phyloP scores from a whole-genome alignment of 2,329 filamentous ascomycete species.

The Penicillium olsonii region DNA sequence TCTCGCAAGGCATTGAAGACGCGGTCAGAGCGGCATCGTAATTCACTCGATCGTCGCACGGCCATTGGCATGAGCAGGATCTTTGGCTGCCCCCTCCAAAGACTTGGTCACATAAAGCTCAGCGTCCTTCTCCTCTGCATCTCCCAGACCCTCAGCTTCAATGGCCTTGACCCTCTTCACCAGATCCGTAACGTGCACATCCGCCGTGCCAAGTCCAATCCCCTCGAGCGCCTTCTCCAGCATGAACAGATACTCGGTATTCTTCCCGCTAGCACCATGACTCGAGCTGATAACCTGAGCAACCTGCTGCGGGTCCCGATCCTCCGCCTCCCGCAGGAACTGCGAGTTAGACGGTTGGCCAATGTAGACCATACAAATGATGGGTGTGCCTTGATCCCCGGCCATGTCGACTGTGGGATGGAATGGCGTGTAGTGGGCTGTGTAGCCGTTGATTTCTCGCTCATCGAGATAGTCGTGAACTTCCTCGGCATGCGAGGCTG shows the following conservation, averaged over 20 bases:
- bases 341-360: slow-evolving; percentile 91
- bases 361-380: slow-evolving; percentile 80
- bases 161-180: slow-evolving; percentile 70
- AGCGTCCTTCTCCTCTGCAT: slow-evolving; percentile 35
- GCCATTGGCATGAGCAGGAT: slow-evolving; percentile 10
- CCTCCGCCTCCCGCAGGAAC: slow-evolving; percentile 61
- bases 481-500: slow-evolving; percentile 68
- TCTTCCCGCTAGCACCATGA: slow-evolving; percentile 80
- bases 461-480: slow-evolving; percentile 92
- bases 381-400: slow-evolving; percentile 27
- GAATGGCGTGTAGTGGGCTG: slow-evolving; percentile 87
- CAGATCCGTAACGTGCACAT: slow-evolving; percentile 82
- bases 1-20: too few relatives aligned
- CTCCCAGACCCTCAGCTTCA: slow-evolving; percentile 42
- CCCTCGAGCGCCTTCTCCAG: slow-evolving; percentile 74
- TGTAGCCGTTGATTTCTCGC: slow-evolving; percentile 96
- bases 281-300: slow-evolving; percentile 79
- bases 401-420: slow-evolving; percentile 39
- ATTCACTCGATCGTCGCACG: slow-evolving; percentile 20
- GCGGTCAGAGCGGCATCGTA: too few relatives aligned
- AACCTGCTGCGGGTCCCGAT: slow-evolving; percentile 74
- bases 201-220: slow-evolving; percentile 73
- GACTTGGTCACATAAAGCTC: slow-evolving; percentile 30
- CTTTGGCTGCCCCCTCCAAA: slow-evolving; percentile 18
- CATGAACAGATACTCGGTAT: slow-evolving; percentile 83